Percentiles rank a stretch among this genome's conserved stretches.
Conservation (phyloP, 2,329 filamentous ascomycete species). For the Venturia aucupariae region DNA sequence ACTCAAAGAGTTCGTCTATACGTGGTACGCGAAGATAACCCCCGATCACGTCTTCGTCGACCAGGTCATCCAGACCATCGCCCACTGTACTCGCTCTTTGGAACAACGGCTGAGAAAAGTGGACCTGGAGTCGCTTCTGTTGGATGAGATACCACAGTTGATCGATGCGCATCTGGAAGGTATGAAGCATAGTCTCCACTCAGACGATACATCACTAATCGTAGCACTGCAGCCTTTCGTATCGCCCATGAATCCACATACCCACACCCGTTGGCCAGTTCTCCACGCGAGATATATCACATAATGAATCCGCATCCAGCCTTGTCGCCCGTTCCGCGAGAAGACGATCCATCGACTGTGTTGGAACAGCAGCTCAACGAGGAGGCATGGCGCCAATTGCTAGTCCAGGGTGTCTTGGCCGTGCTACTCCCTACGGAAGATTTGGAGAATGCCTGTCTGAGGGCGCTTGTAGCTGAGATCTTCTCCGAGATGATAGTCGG, state of each 20-base stretch:
- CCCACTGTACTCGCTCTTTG: constrained; percentile 78
- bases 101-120: constrained; percentile 78
- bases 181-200: constrained; percentile 30
- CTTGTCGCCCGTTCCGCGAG: constrained; percentile 64
- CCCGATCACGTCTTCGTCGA: constrained; percentile 80
- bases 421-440: constrained; percentile 87
- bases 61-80: constrained; percentile 82
- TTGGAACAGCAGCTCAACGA: constrained; percentile 67
- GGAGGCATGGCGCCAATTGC: constrained; percentile 71
- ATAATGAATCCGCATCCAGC: constrained; percentile 72
- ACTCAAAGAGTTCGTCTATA: constrained; percentile 79
- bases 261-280: constrained; percentile 50
- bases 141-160: constrained; percentile 81
- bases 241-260: constrained; percentile 51
- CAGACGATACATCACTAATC: constrained; percentile 17
- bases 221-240: constrained; percentile 54
- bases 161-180: constrained; percentile 72
- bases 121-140: constrained; percentile 70
- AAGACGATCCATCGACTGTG: constrained; percentile 41
- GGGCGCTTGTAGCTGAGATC: constrained; percentile 75
- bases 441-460: constrained; percentile 76
- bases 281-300: constrained; percentile 69
- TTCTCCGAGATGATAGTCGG: constrained; percentile 84
- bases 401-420: constrained; percentile 74
- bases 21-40: constrained; percentile 90